Evolutionary conservation across 805 yeast genomes (phyloP), one percentile per base, ranked within the genome.

Genomic region (Ogataea chonburiensis): DNA sequence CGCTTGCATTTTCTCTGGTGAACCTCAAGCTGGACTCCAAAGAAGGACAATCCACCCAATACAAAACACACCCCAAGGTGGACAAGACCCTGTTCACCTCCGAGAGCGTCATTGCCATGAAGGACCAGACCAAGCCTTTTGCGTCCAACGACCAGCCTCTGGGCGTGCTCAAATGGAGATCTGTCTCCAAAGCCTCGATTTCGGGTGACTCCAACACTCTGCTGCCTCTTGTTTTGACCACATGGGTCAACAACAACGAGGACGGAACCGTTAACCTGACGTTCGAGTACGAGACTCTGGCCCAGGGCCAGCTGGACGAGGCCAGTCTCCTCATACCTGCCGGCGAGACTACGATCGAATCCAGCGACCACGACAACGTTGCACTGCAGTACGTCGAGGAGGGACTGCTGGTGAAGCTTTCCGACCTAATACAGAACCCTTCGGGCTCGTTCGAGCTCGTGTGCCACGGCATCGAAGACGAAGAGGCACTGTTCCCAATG

Each of bases 1-100:
- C 71, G 24, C 70, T 81, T 47, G 79, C 94, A 10, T 74, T 73
- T 49, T 75, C 87, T 37, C 76, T 75, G 56, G 71, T 93, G 41
- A 55, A 73, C 43, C 66, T 89, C 46, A 60, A 67, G 26, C 70
- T 79, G 26, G 68, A 63, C 15, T 71, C 73, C 19, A 63, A 67
- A 26, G 63, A 71, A 11, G 61, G 68, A 24, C 77, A 66, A 46
- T 32, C 37, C 14, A 67, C 79, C 29, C 88, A 82, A 56, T 93
- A 76, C 68, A 89, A 89, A 63, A 88, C 98, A 11, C 96, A 93
- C 68, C 98, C 98, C 46, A 89, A 91, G 58, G 94, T 93, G 47
- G 97, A 93, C 65, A 81, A 85, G 55, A 67, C 66, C 26, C 61
- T 76, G 54, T 93, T 91, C 61, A 70, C 73, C 28, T 58, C 72